A percentile compares a stretch with the other conserved stretches of the same genome.
These are phyloP conservation scores for Leccinum broughii DNA, from an alignment of 768 basidiomycete species.

Conservation along the genomic window DNA sequence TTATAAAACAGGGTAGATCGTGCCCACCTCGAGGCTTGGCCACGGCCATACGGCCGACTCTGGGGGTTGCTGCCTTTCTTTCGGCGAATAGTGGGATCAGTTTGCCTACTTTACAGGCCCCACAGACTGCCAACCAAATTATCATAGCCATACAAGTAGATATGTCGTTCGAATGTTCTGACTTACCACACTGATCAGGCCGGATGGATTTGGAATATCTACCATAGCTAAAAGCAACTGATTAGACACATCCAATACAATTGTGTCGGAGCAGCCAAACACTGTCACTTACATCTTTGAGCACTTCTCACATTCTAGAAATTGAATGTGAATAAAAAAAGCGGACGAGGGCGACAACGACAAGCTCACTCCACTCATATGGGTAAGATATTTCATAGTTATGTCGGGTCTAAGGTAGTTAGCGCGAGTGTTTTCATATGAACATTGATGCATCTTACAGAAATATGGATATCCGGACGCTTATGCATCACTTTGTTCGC, in stretches of 20 bases:
- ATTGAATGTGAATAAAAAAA: constrained; percentile 5
- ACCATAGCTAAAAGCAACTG: constrained; percentile 53
- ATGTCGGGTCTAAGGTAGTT: constrained; percentile 57
- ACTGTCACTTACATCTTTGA: constrained; percentile 51
- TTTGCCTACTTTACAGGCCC: constrained; percentile 59
- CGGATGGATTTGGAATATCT: constrained; percentile 73
- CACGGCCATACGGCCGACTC: constrained; percentile 46
- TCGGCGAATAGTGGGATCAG: constrained; percentile 58
- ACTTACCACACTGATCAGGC: constrained; percentile 62
- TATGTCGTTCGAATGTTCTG: background rate
- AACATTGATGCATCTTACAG: constrained; percentile 43
- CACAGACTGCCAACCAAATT: constrained; percentile 51
- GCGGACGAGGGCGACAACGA: background rate
- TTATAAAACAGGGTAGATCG: background rate
- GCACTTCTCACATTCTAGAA: constrained; percentile 62
- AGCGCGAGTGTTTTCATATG: background rate
- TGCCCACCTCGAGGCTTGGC: constrained; percentile 45
- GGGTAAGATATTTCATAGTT: constrained; percentile 75
- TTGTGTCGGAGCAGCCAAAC: background rate
- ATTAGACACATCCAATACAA: constrained; percentile 7
- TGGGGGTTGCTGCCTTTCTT: constrained; percentile 36
- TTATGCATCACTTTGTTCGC: constrained; percentile 67
- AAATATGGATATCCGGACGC: constrained; percentile 68
- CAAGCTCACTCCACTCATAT: constrained; percentile 66
- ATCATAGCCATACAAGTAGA: background rate